These are phyloP conservation scores for Ustanciosporium gigantosporum DNA, from an alignment of 1,284 basidiomycete species.

Conservation along the genomic window DNA sequence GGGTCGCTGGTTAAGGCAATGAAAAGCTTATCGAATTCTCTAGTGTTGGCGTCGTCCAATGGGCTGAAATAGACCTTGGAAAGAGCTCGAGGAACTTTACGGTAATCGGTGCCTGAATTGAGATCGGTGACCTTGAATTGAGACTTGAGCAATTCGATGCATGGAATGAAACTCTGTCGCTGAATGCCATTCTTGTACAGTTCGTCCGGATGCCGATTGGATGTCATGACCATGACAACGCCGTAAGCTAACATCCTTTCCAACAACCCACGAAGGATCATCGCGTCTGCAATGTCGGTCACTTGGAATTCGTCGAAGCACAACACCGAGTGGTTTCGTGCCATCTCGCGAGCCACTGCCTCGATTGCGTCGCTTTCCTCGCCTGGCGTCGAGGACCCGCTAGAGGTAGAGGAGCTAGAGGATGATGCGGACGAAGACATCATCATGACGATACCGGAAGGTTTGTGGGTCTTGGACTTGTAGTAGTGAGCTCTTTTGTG, in stretches of 20 bases:
- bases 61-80: conserved; percentile 91
- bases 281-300: conserved; percentile 97
- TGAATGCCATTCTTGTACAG: conserved; percentile 99
- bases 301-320: conserved; percentile 99
- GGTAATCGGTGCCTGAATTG: conserved; percentile 85
- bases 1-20: conserved; percentile 69
- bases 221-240: conserved; percentile 92
- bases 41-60: conserved; percentile 69
- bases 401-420: conserved; percentile 2
- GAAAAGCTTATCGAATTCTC: conserved; percentile 82
- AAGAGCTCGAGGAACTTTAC: conserved; percentile 62
- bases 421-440: conserved; percentile 23
- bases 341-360: conserved; percentile 86
- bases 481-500: conserved; percentile 84
- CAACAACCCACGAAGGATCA: conserved; percentile 89
- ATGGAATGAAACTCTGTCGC: conserved; percentile 90
- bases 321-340: conserved; percentile 70
- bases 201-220: conserved; percentile 95
- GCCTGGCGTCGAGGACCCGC: conserved; percentile 13
- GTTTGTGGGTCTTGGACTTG: conserved; percentile 54
- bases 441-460: conserved; percentile 58
- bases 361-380: conserved; percentile 76
- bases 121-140: conserved; percentile 86
- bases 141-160: conserved; percentile 88
- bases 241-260: conserved; percentile 84